Base-by-base conservation (phyloP, 2,329 filamentous ascomycete genomes). In the Huntiella omanensis region DNA sequence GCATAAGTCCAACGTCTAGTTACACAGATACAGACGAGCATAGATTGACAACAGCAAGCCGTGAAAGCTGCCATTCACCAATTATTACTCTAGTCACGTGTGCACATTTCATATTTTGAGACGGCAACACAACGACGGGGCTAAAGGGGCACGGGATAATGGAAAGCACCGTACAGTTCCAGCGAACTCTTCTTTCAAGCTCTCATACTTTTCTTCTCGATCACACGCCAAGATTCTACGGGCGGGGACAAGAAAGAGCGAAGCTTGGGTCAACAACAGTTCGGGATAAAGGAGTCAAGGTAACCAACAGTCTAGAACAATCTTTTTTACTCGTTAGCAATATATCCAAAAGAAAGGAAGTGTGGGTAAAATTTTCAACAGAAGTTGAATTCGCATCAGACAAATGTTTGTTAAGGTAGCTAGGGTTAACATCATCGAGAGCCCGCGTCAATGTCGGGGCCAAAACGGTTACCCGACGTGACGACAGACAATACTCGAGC, bases 351-450 rank as follows among this genome's bases (percentile, higher is more conserved):
- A 33, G 13, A 33, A 8, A 5, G 17, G 38, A 38, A 13, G 28
- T 33, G 33, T 16, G n/a, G 4, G 17, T 33, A 17, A 32, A 38
- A 40, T 34, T 3, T 28, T 28, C 22, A 28, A 28, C 22, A 28
- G 22, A 28, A 28, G 22, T 28, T 37, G 38, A 36, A 40, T 47
- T 46, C 42, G 49, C 49, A 58, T 95, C 88, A 95, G 88, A 95
- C 83, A 81, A 74, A 74, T 70, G 61, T 77, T 59, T 60, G 53
- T 49, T 55, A 65, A 95, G 88, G 88, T 96, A 96, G 88, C 88
- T 84, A 91, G 83, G 78, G 70, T 77, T 93, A 81, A 92, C 88
- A 95, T 95, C 88, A 95, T 75, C 74, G 88, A 93, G 80, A 75
- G 73, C 69, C 67, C 67, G 67, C 68, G 62, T 63, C 66, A 61